These are phyloP conservation scores for Mucor circinelloides DNA, from an alignment of 371 early-diverging fungal genomes.

Conservation along the genomic window DNA sequence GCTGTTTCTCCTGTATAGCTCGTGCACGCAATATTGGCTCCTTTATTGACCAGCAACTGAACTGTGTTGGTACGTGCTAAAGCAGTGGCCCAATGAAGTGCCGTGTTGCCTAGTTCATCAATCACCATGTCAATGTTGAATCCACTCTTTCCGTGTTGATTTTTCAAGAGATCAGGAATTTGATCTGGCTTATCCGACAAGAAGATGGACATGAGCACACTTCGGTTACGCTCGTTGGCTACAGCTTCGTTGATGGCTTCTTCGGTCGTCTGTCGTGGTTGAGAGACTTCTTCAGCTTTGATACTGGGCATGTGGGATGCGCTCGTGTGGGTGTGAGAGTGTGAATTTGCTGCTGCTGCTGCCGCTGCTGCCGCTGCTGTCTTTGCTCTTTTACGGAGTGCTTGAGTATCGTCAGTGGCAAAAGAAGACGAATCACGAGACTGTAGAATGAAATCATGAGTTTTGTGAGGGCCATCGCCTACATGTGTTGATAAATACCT, in stretches of 20 bases:
- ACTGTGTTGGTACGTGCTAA: conserved; percentile 73
- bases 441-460: too few relatives aligned
- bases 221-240: conserved; percentile 59
- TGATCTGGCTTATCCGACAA: conserved; percentile 62
- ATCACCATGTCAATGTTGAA: conserved; percentile 74
- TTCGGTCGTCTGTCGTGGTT: background rate
- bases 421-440: background rate
- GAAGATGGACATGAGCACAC: conserved; percentile 75
- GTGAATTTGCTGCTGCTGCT: background rate
- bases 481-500: background rate
- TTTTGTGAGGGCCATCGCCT: too few relatives aligned
- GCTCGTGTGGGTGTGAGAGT: background rate
- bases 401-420: background rate
- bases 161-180: conserved; percentile 59
- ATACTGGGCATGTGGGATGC: background rate
- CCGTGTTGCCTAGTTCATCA: conserved; percentile 83
- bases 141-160: conserved; percentile 39
- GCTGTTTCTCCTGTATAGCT: conserved; percentile 84
- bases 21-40: conserved; percentile 62
- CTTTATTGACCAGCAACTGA: conserved; percentile 64
- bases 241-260: background rate
- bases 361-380: background rate
- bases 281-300: background rate
- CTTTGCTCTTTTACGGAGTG: conserved; percentile 21
- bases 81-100: conserved; percentile 87